Evolutionary conservation across 495 filamentous ascomycete species (phyloP).

Genomic region (Bathelium albidoporum): DNA sequence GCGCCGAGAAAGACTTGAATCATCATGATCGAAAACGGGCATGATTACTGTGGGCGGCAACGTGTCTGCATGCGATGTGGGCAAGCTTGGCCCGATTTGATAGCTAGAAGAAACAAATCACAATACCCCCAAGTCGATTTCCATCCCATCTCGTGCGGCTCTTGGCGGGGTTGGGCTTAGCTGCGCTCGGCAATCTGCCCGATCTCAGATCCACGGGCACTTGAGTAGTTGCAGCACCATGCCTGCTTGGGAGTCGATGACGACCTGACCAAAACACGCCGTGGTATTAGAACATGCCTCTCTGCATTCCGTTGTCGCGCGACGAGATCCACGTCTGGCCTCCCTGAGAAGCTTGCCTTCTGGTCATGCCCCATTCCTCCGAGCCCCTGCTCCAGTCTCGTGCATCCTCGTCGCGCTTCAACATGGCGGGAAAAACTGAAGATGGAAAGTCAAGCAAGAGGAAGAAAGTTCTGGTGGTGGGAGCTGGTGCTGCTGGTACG

Average conservation of each 20-base stretch:
- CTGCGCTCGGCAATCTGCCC: constrained; percentile 4
- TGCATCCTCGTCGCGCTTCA: constrained; percentile 17
- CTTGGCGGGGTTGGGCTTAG: too few species aligned
- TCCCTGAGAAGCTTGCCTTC: neutral
- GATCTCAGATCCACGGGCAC: neutral
- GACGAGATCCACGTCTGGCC: neutral
- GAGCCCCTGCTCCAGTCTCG: constrained; percentile 13
- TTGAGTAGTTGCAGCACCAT: neutral
- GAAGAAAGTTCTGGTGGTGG: constrained; percentile 32
- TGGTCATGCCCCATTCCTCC: neutral
- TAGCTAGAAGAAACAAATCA: neutral
- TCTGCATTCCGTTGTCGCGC: neutral
- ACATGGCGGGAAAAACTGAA: constrained; percentile 19
- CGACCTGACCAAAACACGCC: constrained; percentile 2
- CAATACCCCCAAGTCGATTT: too few species aligned
- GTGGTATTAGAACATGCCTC: neutral
- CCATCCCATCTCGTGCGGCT: neutral
- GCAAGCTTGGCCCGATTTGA: neutral
- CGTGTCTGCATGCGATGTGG: neutral
- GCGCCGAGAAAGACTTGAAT: neutral
- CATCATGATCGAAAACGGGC: neutral
- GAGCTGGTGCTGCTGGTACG: constrained; percentile 32
- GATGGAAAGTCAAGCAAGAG: constrained; percentile 13
- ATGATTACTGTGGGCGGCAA: neutral
- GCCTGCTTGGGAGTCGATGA: neutral